These are phyloP conservation scores for Leucocoprinus leucothites DNA, from an alignment of 768 basidiomycete species.

Conservation along the genomic window DNA sequence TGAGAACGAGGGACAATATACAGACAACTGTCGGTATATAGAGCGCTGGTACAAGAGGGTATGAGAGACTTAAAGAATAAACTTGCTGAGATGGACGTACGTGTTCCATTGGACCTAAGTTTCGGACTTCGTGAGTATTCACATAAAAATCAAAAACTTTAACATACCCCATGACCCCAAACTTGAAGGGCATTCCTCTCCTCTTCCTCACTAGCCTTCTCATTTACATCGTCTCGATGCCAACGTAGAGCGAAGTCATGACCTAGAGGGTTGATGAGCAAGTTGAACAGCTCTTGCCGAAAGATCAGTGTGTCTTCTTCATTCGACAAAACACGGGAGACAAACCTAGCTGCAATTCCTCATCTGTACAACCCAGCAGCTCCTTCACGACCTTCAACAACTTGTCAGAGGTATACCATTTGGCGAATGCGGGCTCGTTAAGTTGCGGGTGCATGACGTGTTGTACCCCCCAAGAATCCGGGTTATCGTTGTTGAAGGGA, in stretches of 20 bases:
- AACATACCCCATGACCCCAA: constrained; percentile 64
- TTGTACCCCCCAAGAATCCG: constrained; percentile 80
- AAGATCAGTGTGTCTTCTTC: neutral
- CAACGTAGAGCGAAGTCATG: constrained; percentile 73
- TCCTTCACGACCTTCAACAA: constrained; percentile 40
- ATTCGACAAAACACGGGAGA: neutral
- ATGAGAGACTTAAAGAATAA: neutral
- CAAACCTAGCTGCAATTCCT: constrained; percentile 72
- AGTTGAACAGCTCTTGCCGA: constrained; percentile 64
- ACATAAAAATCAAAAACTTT: neutral
- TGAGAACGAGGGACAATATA: constrained; percentile 73
- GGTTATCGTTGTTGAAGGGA: constrained; percentile 54
- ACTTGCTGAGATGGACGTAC: constrained; percentile 35
- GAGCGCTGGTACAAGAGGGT: constrained; percentile 41
- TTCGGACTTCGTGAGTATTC: neutral
- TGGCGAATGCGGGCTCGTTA: constrained; percentile 52
- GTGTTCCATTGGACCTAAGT: constrained; percentile 78
- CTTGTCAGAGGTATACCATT: constrained; percentile 62
- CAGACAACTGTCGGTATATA: constrained; percentile 67
- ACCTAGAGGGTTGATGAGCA: constrained; percentile 64
- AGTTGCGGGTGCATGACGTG: constrained; percentile 80
- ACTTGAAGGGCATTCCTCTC: constrained; percentile 52
- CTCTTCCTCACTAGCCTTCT: constrained; percentile 54
- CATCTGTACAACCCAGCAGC: constrained; percentile 54
- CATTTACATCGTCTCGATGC: constrained; percentile 76